Evolutionary conservation across 2,329 filamentous ascomycete species (phyloP).

Genomic region (Xenoacremonium recifei): DNA sequence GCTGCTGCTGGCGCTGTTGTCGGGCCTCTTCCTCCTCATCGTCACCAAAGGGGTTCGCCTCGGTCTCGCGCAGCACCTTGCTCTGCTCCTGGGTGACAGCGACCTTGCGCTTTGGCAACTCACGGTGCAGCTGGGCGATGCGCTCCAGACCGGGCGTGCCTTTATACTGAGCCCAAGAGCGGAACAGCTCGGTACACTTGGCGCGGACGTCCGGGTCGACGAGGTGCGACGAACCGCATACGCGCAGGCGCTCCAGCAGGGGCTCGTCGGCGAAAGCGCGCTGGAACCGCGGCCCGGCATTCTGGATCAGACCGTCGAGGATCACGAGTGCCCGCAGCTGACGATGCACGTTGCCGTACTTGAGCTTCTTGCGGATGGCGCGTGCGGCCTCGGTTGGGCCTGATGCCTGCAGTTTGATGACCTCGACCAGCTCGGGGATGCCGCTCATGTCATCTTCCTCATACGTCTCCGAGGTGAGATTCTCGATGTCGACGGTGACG

Average conservation of each 20-base stretch:
- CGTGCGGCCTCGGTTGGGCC: conserved; percentile 88
- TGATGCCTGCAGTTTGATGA: conserved; percentile 82
- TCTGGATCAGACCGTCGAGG: conserved; percentile 90
- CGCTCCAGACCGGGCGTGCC: conserved; percentile 75
- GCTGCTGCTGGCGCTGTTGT: conserved; percentile 27
- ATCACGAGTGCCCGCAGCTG: conserved; percentile 87
- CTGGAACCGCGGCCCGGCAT: conserved; percentile 85
- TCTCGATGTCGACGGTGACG: conserved; percentile 88
- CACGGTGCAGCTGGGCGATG: conserved; percentile 75
- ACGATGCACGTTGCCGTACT: conserved; percentile 92
- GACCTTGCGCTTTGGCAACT: conserved; percentile 66
- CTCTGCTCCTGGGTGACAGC: conserved; percentile 75
- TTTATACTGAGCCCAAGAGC: conserved; percentile 86
- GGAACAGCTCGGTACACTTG: conserved; percentile 85
- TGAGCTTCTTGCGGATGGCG: conserved; percentile 95
- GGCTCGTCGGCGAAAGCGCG: conserved; percentile 87
- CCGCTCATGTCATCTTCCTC: conserved; percentile 90
- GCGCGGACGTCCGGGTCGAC: conserved; percentile 83
- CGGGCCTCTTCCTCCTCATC: conserved; percentile 58
- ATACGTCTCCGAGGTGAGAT: conserved; percentile 83
- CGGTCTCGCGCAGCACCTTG: conserved; percentile 79
- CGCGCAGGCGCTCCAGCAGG: conserved; percentile 83
- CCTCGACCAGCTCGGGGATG: conserved; percentile 91
- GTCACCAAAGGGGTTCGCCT: conserved; percentile 67
- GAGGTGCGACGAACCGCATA: conserved; percentile 80